Evolutionary conservation across 345 rosid genomes (phyloP).

Genomic region (Stellera chamaejasme): DNA sequence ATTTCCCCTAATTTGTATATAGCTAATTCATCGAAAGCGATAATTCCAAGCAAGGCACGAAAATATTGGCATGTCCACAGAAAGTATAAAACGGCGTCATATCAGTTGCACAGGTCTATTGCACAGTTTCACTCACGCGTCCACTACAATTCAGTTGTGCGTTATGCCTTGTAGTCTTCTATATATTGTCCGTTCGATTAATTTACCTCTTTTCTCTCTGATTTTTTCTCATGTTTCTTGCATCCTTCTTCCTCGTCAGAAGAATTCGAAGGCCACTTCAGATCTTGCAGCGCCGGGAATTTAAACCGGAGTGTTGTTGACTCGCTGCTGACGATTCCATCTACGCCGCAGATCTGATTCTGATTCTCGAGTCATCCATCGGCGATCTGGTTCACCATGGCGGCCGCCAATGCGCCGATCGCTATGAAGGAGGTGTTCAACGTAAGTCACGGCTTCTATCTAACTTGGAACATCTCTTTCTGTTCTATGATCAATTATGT

Average conservation of each 20-base stretch:
- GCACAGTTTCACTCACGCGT: constrained; percentile 14
- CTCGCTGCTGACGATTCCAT: constrained; percentile 13
- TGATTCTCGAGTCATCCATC: constrained; percentile 16
- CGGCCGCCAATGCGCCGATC: constrained; percentile 90
- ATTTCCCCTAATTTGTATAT: too few relatives aligned
- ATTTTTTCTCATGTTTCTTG: not conserved
- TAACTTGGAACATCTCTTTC: constrained; percentile 9
- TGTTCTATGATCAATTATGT: not conserved
- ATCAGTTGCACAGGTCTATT: constrained; percentile 3
- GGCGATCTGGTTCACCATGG: constrained; percentile 60
- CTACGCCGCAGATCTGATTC: constrained; percentile 31
- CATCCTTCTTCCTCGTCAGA: not conserved
- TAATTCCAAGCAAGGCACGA: too few relatives aligned
- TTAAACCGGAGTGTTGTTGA: constrained; percentile 10
- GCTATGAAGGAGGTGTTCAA: constrained; percentile 88
- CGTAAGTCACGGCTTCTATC: constrained; percentile 31
- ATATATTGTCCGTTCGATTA: constrained; percentile 9
- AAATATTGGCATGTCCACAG: not conserved
- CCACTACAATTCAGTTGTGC: too few relatives aligned
- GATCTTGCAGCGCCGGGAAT: constrained; percentile 37
- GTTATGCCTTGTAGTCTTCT: too few relatives aligned
- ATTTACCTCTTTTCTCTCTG: constrained; percentile 6
- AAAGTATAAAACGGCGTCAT: not conserved
- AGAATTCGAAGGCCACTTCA: constrained; percentile 26
- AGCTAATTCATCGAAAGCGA: too few relatives aligned